Evolutionary conservation across 2,329 filamentous ascomycete genomes (phyloP).

Genomic region (Paraconiothyrium sp.): DNA sequence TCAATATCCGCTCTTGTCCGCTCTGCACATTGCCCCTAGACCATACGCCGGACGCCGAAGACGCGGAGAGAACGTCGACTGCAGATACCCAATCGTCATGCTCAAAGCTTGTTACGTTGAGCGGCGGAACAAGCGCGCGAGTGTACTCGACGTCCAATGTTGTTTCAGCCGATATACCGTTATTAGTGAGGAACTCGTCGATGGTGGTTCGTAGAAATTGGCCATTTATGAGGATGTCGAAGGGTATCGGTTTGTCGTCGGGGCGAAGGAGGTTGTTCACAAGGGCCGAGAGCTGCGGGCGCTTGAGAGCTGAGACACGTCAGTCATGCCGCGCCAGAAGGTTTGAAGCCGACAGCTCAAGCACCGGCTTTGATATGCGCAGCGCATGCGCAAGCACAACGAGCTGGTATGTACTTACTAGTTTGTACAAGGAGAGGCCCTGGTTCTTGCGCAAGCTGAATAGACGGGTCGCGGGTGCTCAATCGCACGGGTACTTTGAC

Average conservation of each 20-base stretch:
- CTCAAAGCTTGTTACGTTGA: constrained; percentile 90
- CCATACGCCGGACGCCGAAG: constrained; percentile 69
- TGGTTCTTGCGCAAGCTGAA: constrained; percentile 46
- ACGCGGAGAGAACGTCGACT: constrained; percentile 80
- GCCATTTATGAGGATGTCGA: constrained; percentile 97
- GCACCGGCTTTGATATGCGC: neutral
- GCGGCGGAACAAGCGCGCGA: constrained; percentile 85
- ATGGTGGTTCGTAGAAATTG: constrained; percentile 88
- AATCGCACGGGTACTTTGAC: constrained; percentile 49
- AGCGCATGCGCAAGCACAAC: constrained; percentile 2
- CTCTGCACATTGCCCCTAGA: constrained; percentile 57
- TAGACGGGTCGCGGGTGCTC: constrained; percentile 44
- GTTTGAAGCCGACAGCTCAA: neutral
- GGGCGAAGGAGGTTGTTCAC: constrained; percentile 69
- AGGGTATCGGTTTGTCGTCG: constrained; percentile 72
- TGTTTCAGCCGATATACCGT: constrained; percentile 88
- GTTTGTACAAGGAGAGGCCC: constrained; percentile 45
- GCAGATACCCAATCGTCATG: constrained; percentile 97
- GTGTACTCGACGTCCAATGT: constrained; percentile 93
- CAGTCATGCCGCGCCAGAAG: constrained; percentile 13
- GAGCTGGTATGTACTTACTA: constrained; percentile 30
- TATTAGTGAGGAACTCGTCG: constrained; percentile 85
- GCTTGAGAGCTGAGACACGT: constrained; percentile 38
- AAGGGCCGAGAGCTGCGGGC: constrained; percentile 64
- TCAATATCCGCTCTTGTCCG: constrained; percentile 79